A percentile compares a stretch with the other conserved stretches of the same genome.
phyloP scores from a whole-genome alignment of 768 basidiomycete genomes.

The Tylopilus vinaceipallidus region DNA sequence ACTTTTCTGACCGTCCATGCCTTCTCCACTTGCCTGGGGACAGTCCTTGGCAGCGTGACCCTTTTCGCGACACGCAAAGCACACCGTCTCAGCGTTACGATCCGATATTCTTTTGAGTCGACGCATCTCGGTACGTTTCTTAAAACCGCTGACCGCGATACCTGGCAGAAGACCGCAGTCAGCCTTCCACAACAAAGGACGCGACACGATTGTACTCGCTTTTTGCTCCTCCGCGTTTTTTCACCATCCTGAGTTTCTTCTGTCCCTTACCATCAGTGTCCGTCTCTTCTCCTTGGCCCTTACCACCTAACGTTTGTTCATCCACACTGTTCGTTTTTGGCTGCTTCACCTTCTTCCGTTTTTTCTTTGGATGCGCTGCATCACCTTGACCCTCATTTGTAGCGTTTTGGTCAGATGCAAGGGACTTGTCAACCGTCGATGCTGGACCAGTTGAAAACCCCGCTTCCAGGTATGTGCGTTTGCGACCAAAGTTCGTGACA shows the following conservation, averaged over 20 bases:
- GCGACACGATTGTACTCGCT: conserved; percentile 13
- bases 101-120: conserved; percentile 63
- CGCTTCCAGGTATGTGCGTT: conserved; percentile 69
- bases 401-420: neutral
- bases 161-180: conserved; percentile 27
- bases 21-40: conserved; percentile 41
- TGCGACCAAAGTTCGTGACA: conserved; percentile 70
- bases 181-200: conserved; percentile 2
- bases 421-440: conserved; percentile 1
- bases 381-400: conserved; percentile 7
- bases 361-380: conserved; percentile 47
- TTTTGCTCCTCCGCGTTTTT: conserved; percentile 29
- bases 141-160: conserved; percentile 19
- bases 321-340: conserved; percentile 27
- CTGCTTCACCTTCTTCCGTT: conserved; percentile 54
- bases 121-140: conserved; percentile 52
- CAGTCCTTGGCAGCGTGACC: conserved; percentile 87
- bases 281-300: conserved; percentile 16
- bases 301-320: conserved; percentile 3
- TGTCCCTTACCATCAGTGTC: conserved; percentile 21
- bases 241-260: conserved; percentile 30
- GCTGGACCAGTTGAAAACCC: conserved; percentile 38
- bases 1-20: conserved; percentile 25
- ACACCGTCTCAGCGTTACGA: conserved; percentile 57
- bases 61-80: conserved; percentile 82